Base-by-base conservation (phyloP, 2,329 filamentous ascomycete species). In the Clarireedia homoeocarpa region DNA sequence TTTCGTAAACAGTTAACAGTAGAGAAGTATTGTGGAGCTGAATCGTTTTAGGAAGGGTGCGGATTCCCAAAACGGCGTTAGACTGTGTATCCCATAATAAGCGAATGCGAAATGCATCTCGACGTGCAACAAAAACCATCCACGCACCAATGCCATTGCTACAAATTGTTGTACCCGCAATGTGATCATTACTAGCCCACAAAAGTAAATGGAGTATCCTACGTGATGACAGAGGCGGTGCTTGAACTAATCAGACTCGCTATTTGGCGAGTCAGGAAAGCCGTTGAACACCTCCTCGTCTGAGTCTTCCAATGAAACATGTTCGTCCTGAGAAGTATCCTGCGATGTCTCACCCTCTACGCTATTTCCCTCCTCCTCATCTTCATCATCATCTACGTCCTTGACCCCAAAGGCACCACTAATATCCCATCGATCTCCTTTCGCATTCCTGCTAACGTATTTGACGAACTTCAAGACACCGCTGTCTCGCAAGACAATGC, bases 381-480 rank as follows among this genome's bases (percentile, higher is more conserved):
- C 69, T 0, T 71, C 69, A 2, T 71, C 70, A 5, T 72, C 75
- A 1, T 79, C 78, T 39, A 75, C 69, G 57, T 82, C 79, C 60
- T 80, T 79, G 34, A 96, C 85, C 24, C 86, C 89, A 70, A 88
- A 89, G 36, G 84, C 83, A 0, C 84, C 94, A 48, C 83, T 86
- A 50, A 97, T 78, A 73, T 99, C 94, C 90, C 91, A 97, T 45
- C 94, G 80, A 72, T 97, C 94, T 0, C 94, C 94, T 67, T 82
- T 82, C 6, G 94, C 94, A 51, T 79, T 82, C 58, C 78, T 78
- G 71, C 88, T 95, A 23, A 99, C 87, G 71, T 97, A 99, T 76
- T 97, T 99, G 67, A 97, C 91, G 69, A 99, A 99, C 70, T 89
- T 86, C 68, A 99, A 77, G 14, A 88, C 86, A 14, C 89, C 91